Percentiles rank a stretch among this genome's conserved stretches.
These are phyloP conservation scores for Neoboletus subvelutipes DNA, from an alignment of 768 basidiomycete genomes.

Conservation along the genomic window DNA sequence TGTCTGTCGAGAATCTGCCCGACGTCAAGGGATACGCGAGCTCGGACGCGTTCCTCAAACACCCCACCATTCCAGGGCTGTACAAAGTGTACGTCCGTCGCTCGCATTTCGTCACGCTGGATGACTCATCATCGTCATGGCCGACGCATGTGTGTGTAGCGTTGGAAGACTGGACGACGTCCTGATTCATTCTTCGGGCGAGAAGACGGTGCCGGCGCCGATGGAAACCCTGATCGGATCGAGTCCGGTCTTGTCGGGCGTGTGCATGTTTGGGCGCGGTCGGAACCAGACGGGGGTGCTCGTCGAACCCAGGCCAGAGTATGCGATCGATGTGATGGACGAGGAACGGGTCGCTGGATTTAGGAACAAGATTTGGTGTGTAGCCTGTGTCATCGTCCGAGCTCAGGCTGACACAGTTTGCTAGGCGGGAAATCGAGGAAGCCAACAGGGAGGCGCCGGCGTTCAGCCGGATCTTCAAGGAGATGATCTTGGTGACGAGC, in stretches of 20 bases:
- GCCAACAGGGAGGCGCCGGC: slow-evolving; percentile 41
- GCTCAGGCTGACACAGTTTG: not conserved
- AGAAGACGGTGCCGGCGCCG: slow-evolving; percentile 35
- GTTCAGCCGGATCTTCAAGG: slow-evolving; percentile 48
- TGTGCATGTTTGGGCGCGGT: slow-evolving; percentile 41
- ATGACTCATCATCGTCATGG: too few species aligned
- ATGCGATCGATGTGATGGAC: slow-evolving; percentile 33
- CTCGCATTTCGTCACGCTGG: not conserved
- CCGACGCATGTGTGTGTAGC: too few species aligned
- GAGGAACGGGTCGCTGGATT: slow-evolving; percentile 28
- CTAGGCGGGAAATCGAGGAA: slow-evolving; percentile 41
- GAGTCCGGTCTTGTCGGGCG: slow-evolving; percentile 28
- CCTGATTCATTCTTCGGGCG: slow-evolving; percentile 31
- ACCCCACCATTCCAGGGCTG: slow-evolving; percentile 42
- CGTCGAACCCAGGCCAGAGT: slow-evolving; percentile 34
- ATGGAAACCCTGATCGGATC: slow-evolving; percentile 32
- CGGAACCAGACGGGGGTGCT: slow-evolving; percentile 31
- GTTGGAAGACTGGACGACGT: slow-evolving; percentile 41
- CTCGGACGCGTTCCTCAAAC: slow-evolving; percentile 42
- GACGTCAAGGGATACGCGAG: slow-evolving; percentile 44
- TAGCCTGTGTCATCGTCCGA: not conserved
- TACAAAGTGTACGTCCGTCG: slow-evolving; percentile 41
- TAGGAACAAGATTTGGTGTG: slow-evolving; percentile 39
- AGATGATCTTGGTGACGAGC: too few species aligned
- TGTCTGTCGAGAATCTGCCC: slow-evolving; percentile 34